Evolutionary conservation across 2,329 filamentous ascomycete genomes (phyloP).

Genomic region (Herpotrichia juniperi): DNA sequence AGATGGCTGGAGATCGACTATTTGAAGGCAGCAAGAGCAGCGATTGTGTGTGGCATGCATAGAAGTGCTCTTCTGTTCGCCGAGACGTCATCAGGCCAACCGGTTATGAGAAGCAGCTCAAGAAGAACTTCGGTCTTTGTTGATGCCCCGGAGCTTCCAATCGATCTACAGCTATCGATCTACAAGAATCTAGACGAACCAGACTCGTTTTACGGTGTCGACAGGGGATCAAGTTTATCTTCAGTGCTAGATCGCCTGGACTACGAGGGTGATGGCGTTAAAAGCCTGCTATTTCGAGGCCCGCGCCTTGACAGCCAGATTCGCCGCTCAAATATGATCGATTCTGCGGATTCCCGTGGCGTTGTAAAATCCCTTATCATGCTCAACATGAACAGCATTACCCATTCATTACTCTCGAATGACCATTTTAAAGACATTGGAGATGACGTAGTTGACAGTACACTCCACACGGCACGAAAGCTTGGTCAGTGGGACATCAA

Average conservation of each 20-base stretch:
- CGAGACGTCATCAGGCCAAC: constrained; percentile 71
- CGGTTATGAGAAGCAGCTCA: constrained; percentile 55
- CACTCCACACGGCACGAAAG: constrained; percentile 79
- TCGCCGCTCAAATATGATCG: constrained; percentile 62
- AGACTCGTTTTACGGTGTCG: constrained; percentile 92
- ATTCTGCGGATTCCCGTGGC: constrained; percentile 67
- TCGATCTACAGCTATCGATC: constrained; percentile 76
- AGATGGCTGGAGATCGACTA: constrained; percentile 89
- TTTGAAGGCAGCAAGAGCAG: constrained; percentile 70
- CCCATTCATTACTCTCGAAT: constrained; percentile 75
- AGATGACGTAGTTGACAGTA: constrained; percentile 68
- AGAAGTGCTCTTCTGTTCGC: constrained; percentile 85
- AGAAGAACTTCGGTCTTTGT: constrained; percentile 65
- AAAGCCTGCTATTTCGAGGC: constrained; percentile 87
- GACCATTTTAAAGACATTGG: constrained; percentile 67
- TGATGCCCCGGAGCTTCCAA: constrained; percentile 57
- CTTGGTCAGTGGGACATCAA: constrained; percentile 93
- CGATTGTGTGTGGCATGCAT: constrained; percentile 79
- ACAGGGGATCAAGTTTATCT: constrained; percentile 75
- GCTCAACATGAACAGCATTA: constrained; percentile 84
- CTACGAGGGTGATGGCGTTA: constrained; percentile 85
- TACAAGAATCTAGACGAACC: constrained; percentile 95
- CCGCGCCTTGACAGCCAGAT: constrained; percentile 90
- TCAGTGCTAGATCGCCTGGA: constrained; percentile 83
- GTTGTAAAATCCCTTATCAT: constrained; percentile 78